Base-by-base conservation (phyloP, 371 early-diverging fungal genomes). In the Lichtheimia ornata region DNA sequence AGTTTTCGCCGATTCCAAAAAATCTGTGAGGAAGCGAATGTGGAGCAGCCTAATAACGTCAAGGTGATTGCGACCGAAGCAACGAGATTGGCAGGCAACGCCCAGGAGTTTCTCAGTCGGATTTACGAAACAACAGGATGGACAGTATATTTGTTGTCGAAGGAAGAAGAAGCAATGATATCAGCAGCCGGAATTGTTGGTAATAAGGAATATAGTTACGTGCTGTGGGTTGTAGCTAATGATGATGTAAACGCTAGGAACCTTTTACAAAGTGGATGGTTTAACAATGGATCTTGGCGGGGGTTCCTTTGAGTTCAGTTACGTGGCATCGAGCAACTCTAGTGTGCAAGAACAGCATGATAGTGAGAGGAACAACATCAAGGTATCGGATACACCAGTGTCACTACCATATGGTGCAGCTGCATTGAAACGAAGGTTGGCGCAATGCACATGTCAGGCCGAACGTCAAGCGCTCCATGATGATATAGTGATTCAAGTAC, bases 271-370 rank as follows among this genome's bases (percentile, higher is more conserved):
- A 1, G 85, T 85, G 41, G 65, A 84, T 53, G 88, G 88, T 2
- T 58, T 88, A 28, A 85, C 84, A 6, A 81, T 85, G 81, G 88
- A 88, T 65, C 71, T 84, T 3, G 88, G 88, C 5, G 88, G 88
- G 2, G 88, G 88, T 5, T 84, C 84, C 4, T 78, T 88, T 0
- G 86, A 88, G 60, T 62, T 88, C 12, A 86, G 86, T 47, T 88
- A 86, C 42, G 82, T 88, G 15, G 73, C 73, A 35, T 35, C 35
- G 2, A 35, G 11, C 11, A 5, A 35, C 35, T 35, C 35, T 35
- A 11, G 35, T 11, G 11, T 2, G 9, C 15, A 42, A 24, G 17
- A 42, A 40, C 44, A 47, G 15, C 7, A 53, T 28, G 30, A 13
- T 1, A 56, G 66, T 14, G 40, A 56, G 2, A 65, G 66, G n/a